Conservation (phyloP, 1,284 basidiomycete species). For the Psilocybe mexicana region DNA sequence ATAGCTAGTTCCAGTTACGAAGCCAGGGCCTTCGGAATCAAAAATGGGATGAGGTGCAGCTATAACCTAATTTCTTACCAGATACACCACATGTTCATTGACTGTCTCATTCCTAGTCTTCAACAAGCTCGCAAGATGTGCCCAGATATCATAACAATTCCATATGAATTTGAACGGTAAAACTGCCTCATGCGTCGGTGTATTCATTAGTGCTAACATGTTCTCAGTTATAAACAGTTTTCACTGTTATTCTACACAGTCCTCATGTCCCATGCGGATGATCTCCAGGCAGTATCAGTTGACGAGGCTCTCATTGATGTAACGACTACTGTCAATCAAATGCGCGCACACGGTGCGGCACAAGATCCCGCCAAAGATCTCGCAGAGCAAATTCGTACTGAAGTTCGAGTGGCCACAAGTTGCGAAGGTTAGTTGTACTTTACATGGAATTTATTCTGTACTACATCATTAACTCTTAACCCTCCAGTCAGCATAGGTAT, state of each 20-base stretch:
- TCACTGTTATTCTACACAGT: slow-evolving; percentile 92
- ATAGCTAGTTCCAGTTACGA: slow-evolving; percentile 96
- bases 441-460: not conserved
- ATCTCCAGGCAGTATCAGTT: slow-evolving; percentile 93
- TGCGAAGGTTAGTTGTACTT: slow-evolving; percentile 69
- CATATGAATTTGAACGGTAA: slow-evolving; percentile 85
- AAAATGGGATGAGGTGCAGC: slow-evolving; percentile 89
- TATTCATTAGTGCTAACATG: not conserved
- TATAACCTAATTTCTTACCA: not conserved
- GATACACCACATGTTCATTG: not conserved
- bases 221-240: slow-evolving; percentile 73
- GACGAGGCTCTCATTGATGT: slow-evolving; percentile 96
- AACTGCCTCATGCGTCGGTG: slow-evolving; percentile 17
- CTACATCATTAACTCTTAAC: not conserved
- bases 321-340: slow-evolving; percentile 60
- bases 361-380: slow-evolving; percentile 69
- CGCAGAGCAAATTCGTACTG: slow-evolving; percentile 79
- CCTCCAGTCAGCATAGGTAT: slow-evolving; percentile 88
- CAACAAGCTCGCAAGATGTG: slow-evolving; percentile 85
- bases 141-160: slow-evolving; percentile 76
- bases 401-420: slow-evolving; percentile 74
- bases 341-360: slow-evolving; percentile 31
- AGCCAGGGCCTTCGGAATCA: slow-evolving; percentile 84
- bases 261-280: slow-evolving; percentile 86
- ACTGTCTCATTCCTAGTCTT: slow-evolving; percentile 46